A percentile compares a stretch with the other conserved stretches of the same genome.
Conservation (phyloP, 768 basidiomycete genomes). For the Tulasnella sp. region DNA sequence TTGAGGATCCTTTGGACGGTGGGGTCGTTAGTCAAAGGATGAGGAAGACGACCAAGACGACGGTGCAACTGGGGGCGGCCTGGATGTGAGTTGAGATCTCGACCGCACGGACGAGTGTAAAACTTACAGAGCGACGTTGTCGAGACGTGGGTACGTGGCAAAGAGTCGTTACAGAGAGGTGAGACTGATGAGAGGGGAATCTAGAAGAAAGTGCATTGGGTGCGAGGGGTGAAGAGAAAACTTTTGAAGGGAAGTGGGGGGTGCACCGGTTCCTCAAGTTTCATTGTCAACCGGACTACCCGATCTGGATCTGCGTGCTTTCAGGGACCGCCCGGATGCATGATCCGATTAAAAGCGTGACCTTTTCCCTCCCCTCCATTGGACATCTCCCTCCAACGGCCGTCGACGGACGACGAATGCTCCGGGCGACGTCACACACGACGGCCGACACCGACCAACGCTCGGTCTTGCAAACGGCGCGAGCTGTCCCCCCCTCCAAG, state of each 20-base stretch:
- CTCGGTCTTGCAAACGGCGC: too few relatives aligned
- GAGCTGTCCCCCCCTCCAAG: background rate
- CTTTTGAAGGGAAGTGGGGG: background rate
- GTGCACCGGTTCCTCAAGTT: background rate
- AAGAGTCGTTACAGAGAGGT: background rate
- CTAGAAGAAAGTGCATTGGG: background rate
- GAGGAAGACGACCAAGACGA: background rate
- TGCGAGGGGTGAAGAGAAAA: background rate
- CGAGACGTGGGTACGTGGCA: background rate
- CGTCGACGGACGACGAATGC: background rate
- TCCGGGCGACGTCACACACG: background rate
- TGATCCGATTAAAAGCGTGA: background rate
- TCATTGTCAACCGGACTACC: background rate
- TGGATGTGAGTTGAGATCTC: background rate
- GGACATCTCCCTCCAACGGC: background rate
- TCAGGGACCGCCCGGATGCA: background rate
- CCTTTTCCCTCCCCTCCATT: background rate
- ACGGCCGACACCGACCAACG: background rate
- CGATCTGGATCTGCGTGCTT: background rate
- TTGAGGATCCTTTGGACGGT: background rate
- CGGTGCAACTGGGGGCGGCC: background rate
- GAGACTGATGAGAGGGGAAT: background rate
- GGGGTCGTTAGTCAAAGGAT: background rate
- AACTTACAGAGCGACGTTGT: background rate
- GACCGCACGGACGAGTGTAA: background rate